Evolutionary conservation across 169 alveolate genomes (phyloP), one percentile per base, ranked within the genome.

Genomic region (Plasmodium knowlesi): DNA sequence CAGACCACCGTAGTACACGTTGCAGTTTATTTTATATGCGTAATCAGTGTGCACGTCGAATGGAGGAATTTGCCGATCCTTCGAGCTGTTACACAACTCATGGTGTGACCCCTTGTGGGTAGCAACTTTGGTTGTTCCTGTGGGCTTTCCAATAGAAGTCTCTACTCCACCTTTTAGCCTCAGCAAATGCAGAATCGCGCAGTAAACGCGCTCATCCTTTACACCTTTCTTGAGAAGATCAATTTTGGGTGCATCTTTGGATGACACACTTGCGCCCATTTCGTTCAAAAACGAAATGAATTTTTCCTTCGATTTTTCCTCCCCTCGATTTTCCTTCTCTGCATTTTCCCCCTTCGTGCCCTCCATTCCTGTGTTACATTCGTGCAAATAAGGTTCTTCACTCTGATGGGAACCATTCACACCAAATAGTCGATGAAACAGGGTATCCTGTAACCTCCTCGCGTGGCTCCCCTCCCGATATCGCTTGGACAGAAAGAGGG

Each of bases 21-120:
- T 80, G 41, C 78, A 82, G 46, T 91, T 91, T 57, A 91, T 91
- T 71, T 91, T 91, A 28, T 81, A 91, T 12, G 84, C 91, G 67
- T 82, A 91, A 46, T 91, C 95, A 30, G 92, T 91, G 72, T 81
- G 25, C 16, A 91, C 53, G 28, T 91, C 95, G 74, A 91, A 91
- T 22, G 50, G 14, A 1, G 6, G 30, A n/a, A 14, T 16, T 25
- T 46, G 41, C 28, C 14, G 14, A 0, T 5, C 32, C 10, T 43
- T 71, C 28, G 61, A 61, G 67, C 28, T 34, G 41, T 25, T 46
- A 19, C 43, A 2, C 34, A 74, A 32, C 25, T 4, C 12, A 10
- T 19, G 76, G 76, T 32, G 30, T 57, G 73, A 57, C n/a, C 10
- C 30, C 73, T n/a, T 10, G 14, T 67, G 5, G 19, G 76, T 1